phyloP scores from a whole-genome alignment of 129 eudicot species.

The Flaveria linearis region DNA sequence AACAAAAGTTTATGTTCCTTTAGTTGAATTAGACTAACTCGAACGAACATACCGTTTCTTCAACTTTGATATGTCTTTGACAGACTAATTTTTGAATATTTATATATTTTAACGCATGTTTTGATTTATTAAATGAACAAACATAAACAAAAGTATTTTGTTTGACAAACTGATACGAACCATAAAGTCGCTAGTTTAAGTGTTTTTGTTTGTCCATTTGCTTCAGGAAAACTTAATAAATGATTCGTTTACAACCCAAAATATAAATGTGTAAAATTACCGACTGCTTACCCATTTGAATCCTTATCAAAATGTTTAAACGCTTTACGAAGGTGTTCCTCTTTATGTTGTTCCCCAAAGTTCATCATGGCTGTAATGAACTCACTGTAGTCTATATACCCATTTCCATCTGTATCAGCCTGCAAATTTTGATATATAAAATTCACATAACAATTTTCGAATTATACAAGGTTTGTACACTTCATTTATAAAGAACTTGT shows the following conservation, averaged over 20 bases:
- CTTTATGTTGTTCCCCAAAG: constrained; percentile 59
- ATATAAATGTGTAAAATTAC: neutral
- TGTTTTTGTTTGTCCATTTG: neutral
- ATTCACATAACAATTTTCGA: neutral
- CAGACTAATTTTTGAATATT: too few relatives aligned
- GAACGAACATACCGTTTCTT: neutral
- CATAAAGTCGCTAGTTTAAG: too few relatives aligned
- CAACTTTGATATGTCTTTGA: too few relatives aligned
- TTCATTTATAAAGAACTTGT: constrained; percentile 23
- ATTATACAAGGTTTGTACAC: neutral
- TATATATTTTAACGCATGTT: too few relatives aligned
- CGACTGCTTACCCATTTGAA: constrained; percentile 42
- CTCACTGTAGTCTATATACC: constrained; percentile 72
- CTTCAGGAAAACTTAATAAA: too few relatives aligned
- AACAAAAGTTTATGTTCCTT: neutral
- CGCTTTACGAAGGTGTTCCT: constrained; percentile 60
- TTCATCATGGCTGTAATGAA: constrained; percentile 81
- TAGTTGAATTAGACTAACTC: neutral
- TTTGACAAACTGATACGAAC: neutral
- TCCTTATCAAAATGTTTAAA: constrained; percentile 66
- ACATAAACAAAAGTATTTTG: neutral
- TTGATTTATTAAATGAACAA: neutral
- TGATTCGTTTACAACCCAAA: neutral
- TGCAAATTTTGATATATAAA: constrained; percentile 19
- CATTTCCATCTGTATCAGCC: constrained; percentile 90